phyloP scores from a whole-genome alignment of 306 rosid species.

The Cyclanthera cordifolia region DNA sequence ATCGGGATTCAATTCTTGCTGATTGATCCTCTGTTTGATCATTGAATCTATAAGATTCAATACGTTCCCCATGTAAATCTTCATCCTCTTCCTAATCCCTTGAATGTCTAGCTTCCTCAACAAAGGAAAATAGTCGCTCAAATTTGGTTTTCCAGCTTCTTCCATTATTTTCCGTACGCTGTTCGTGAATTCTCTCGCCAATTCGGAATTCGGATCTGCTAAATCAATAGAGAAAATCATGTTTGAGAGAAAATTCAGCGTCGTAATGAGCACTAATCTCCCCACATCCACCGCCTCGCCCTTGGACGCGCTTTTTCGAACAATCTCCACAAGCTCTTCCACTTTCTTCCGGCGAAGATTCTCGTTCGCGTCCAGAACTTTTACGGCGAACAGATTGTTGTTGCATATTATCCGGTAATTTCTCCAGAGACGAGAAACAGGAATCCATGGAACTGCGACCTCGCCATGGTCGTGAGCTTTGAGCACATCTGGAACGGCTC shows the following conservation, averaged over 20 bases:
- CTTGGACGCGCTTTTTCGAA: not conserved
- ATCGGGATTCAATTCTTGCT: not conserved
- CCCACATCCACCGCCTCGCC: constrained; percentile 28
- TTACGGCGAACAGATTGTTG: not conserved
- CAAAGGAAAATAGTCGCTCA: constrained; percentile 13
- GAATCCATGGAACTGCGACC: constrained; percentile 19
- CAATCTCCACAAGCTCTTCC: constrained; percentile 14
- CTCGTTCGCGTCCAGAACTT: constrained; percentile 25
- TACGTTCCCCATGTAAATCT: not conserved
- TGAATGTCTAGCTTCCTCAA: constrained; percentile 3
- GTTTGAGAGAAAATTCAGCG: constrained; percentile 27
- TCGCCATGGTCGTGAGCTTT: constrained; percentile 11
- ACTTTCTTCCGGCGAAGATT: constrained; percentile 19
- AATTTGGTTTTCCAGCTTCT: constrained; percentile 18
- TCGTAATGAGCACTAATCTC: constrained; percentile 16
- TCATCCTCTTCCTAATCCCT: constrained; percentile 1
- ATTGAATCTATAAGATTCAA: constrained; percentile 5
- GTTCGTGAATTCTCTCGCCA: constrained; percentile 24
- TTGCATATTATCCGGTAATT: not conserved
- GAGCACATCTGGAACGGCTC: constrained; percentile 19
- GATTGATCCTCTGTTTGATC: constrained; percentile 8
- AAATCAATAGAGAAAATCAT: constrained; percentile 32
- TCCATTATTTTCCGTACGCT: not conserved
- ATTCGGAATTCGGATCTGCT: constrained; percentile 24
- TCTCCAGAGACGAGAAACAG: constrained; percentile 26